Conservation (phyloP, 257 asterid genomes). For the Gardenia jasminoides region DNA sequence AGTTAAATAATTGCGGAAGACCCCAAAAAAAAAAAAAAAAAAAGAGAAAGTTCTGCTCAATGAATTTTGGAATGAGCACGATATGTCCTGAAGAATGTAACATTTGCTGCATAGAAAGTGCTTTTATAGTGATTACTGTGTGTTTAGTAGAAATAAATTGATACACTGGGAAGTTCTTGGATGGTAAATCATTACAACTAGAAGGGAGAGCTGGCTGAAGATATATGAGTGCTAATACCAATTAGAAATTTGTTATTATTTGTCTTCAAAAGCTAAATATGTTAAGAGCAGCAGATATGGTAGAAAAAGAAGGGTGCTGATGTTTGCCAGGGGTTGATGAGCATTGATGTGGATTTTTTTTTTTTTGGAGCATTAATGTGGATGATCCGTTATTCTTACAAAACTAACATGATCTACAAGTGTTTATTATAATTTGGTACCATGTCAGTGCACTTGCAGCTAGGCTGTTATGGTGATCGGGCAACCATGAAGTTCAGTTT, state of each 20-base stretch:
- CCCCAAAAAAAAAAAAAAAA: not conserved
- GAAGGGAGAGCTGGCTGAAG: not conserved
- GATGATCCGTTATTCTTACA: not conserved
- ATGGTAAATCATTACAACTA: not conserved
- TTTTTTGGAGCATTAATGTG: not conserved
- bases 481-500: not conserved
- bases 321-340: not conserved
- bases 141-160: too few species aligned
- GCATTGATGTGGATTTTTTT: not conserved
- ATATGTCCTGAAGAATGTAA: too few species aligned
- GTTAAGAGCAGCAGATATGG: not conserved
- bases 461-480: not conserved
- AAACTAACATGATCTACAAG: not conserved
- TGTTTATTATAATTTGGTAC: not conserved
- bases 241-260: too few species aligned
- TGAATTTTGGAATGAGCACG: not conserved
- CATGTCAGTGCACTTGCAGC: not conserved
- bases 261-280: not conserved
- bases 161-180: not conserved
- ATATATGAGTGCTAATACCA: not conserved
- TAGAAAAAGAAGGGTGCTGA: not conserved
- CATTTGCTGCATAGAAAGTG: too few species aligned
- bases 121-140: not conserved
- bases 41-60: not conserved
- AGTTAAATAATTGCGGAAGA: not conserved